phyloP scores from a whole-genome alignment of 495 filamentous ascomycete genomes.

The Choiromyces venosus region DNA sequence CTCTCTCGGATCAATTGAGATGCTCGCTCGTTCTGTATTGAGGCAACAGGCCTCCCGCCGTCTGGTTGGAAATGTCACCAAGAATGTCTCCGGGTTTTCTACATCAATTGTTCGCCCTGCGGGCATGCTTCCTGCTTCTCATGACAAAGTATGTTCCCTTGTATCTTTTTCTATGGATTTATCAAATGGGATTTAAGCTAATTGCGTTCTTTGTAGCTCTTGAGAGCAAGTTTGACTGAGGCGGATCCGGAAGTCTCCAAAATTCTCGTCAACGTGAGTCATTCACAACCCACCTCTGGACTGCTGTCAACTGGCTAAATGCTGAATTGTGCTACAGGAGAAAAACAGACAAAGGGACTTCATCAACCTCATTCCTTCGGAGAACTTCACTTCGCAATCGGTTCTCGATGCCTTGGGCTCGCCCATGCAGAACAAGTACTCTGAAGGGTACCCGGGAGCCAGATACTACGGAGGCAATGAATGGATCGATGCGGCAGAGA shows the following conservation, averaged over 20 bases:
- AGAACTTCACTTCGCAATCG: conserved; percentile 97
- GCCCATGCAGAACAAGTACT: conserved; percentile 99
- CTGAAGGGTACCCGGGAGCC: conserved; percentile 94
- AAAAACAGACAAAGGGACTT: conserved; percentile 94
- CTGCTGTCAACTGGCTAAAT: background rate
- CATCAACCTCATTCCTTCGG: conserved; percentile 96
- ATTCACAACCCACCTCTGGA: conserved; percentile 3
- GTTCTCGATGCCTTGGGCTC: conserved; percentile 94
- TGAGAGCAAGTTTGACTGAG: conserved; percentile 69
- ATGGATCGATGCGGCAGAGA: conserved; percentile 84
- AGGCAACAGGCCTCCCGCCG: conserved; percentile 19
- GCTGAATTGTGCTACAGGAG: conserved; percentile 55
- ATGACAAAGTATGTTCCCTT: conserved; percentile 22
- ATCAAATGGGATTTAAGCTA: conserved; percentile 17
- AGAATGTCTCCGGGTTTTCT: conserved; percentile 47
- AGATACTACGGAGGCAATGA: conserved; percentile 97
- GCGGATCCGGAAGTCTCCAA: conserved; percentile 80
- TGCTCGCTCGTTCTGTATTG: conserved; percentile 33
- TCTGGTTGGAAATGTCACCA: conserved; percentile 41
- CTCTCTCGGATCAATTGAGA: conserved; percentile 3
- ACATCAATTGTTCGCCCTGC: conserved; percentile 31
- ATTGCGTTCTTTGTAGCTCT: conserved; percentile 53
- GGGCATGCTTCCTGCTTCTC: conserved; percentile 28
- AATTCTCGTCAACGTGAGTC: conserved; percentile 79
- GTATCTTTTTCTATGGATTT: background rate